Conservation (phyloP, 805 yeast species). For the Ogataea pignaliae region DNA sequence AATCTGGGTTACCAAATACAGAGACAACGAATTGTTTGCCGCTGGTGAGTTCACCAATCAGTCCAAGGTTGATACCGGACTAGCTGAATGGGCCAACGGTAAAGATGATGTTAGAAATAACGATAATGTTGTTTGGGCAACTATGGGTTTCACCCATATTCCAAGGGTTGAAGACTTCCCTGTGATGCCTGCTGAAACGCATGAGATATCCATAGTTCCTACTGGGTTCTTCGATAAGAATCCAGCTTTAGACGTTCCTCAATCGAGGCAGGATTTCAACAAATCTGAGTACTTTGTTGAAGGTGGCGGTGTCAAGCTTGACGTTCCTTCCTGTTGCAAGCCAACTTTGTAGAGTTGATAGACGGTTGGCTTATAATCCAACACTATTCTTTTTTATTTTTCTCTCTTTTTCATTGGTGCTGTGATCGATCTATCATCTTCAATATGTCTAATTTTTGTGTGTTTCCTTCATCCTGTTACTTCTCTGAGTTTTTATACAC, state of each 20-base stretch:
- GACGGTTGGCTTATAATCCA: not conserved
- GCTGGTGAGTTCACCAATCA: constrained; percentile 89
- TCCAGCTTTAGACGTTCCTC: constrained; percentile 78
- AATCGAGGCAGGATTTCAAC: constrained; percentile 63
- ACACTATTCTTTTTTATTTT: not conserved
- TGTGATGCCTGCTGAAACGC: constrained; percentile 81
- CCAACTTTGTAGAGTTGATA: not conserved
- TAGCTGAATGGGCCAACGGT: constrained; percentile 68
- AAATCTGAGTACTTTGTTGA: constrained; percentile 44
- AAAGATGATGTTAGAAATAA: constrained; percentile 66
- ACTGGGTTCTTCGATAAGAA: constrained; percentile 71
- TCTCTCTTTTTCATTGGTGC: too few species aligned
- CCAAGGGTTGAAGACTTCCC: constrained; percentile 88
- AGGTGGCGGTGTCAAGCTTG: constrained; percentile 10
- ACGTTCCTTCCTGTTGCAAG: constrained; percentile 30
- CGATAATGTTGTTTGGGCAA: constrained; percentile 78
- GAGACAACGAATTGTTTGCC: constrained; percentile 67
- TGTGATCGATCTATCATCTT: too few species aligned
- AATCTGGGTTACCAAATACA: constrained; percentile 77
- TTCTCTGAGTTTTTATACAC: too few species aligned
- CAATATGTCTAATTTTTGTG: too few species aligned
- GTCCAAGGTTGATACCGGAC: constrained; percentile 67
- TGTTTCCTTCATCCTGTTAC: too few species aligned
- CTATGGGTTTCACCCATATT: constrained; percentile 75
- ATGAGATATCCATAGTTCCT: constrained; percentile 64